These are phyloP conservation scores for Dioszegia crocea DNA, from an alignment of 768 basidiomycete species.

Conservation along the genomic window DNA sequence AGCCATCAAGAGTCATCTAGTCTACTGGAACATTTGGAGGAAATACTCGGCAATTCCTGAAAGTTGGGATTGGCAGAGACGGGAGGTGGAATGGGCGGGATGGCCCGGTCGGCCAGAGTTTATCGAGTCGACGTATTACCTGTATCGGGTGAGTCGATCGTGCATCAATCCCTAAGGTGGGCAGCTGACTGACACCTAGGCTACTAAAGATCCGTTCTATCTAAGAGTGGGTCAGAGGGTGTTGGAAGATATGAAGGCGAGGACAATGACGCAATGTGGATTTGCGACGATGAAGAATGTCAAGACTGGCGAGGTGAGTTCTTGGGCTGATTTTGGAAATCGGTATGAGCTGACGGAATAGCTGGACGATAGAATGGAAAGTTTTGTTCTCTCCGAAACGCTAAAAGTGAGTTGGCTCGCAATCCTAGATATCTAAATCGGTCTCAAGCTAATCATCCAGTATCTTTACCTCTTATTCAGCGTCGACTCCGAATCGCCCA, in stretches of 20 bases:
- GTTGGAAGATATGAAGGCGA: conserved; percentile 65
- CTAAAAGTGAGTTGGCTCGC: conserved; percentile 61
- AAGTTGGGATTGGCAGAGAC: conserved; percentile 74
- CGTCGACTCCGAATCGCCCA: conserved; percentile 44
- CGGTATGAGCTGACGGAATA: conserved; percentile 54
- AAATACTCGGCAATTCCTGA: conserved; percentile 84
- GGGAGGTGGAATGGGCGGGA: conserved; percentile 44
- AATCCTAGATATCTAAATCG: not conserved
- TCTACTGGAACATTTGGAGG: conserved; percentile 91
- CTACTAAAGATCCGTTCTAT: conserved; percentile 87
- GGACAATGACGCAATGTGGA: conserved; percentile 81
- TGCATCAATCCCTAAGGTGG: not conserved
- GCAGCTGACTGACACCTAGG: conserved; percentile 54
- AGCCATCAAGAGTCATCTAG: conserved; percentile 86
- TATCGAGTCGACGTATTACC: conserved; percentile 92
- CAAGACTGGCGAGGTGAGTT: conserved; percentile 50
- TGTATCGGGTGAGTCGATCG: conserved; percentile 60
- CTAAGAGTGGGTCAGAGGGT: conserved; percentile 84
- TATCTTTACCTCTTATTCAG: conserved; percentile 92
- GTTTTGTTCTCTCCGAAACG: conserved; percentile 88
- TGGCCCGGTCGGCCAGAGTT: conserved; percentile 62
- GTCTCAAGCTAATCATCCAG: conserved; percentile 50
- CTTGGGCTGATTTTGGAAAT: too few relatives aligned
- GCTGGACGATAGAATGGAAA: conserved; percentile 93
- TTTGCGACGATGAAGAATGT: conserved; percentile 77